phyloP scores from a whole-genome alignment of 495 filamentous ascomycete genomes.

The Aspergillus funiculosus region DNA sequence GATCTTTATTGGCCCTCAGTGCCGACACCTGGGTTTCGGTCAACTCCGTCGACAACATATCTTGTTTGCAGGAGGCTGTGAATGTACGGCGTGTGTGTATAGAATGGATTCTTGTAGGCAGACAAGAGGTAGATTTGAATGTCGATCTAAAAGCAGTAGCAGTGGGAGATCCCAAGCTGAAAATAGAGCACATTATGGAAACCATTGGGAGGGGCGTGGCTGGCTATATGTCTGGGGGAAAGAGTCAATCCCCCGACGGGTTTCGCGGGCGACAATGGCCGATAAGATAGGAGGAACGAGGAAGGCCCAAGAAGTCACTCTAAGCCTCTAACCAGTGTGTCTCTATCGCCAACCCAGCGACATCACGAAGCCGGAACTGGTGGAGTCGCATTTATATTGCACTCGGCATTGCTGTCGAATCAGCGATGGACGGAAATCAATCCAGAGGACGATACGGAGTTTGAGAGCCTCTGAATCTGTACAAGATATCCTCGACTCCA shows the following conservation, averaged over 20 bases:
- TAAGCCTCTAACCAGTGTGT: constrained; percentile 1
- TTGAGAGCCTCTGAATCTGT: not conserved
- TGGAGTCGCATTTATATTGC: constrained; percentile 4
- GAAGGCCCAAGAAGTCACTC: not conserved
- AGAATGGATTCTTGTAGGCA: not conserved
- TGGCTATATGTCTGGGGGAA: not conserved
- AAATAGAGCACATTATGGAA: constrained; percentile 6
- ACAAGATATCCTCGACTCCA: not conserved
- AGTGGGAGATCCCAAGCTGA: constrained; percentile 1
- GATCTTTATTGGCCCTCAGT: constrained; percentile 52
- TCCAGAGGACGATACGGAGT: constrained; percentile 2
- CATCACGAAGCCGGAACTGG: too few species aligned
- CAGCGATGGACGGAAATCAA: not conserved
- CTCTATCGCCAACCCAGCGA: not conserved
- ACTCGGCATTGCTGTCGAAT: constrained; percentile 10
- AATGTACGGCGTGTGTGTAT: constrained; percentile 19
- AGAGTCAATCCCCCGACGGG: not conserved
- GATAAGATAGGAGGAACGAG: constrained; percentile 8
- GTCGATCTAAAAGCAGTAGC: constrained; percentile 3
- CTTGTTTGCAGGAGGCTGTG: constrained; percentile 22
- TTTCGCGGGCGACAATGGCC: not conserved
- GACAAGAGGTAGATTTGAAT: constrained; percentile 1
- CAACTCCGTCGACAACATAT: constrained; percentile 38
- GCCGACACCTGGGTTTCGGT: constrained; percentile 38
- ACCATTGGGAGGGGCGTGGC: not conserved